phyloP scores from a whole-genome alignment of 2,329 filamentous ascomycete species.

The Neophaeococcomyces aloes region DNA sequence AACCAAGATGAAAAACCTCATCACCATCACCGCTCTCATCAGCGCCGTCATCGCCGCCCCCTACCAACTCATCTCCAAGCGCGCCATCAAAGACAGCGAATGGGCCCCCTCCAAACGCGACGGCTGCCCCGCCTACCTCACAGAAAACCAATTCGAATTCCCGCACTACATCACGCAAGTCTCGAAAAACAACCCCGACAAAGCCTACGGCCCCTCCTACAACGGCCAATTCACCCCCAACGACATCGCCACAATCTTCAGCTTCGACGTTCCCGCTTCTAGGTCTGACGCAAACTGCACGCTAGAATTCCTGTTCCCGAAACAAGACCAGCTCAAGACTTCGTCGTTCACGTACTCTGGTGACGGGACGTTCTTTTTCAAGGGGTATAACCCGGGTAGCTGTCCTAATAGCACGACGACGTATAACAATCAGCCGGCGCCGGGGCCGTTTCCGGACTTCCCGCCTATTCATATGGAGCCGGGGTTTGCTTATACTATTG shows the following conservation, averaged over 20 bases:
- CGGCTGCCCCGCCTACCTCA: constrained; percentile 37
- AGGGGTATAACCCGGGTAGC: constrained; percentile 34
- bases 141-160: constrained; percentile 40
- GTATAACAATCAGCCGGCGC: constrained; percentile 42
- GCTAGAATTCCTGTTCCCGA: constrained; percentile 56
- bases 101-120: constrained; percentile 7
- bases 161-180: constrained; percentile 55
- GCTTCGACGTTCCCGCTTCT: constrained; percentile 52
- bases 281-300: constrained; percentile 50
- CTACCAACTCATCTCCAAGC: constrained; percentile 34
- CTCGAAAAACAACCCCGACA: constrained; percentile 43
- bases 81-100: constrained; percentile 28
- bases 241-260: constrained; percentile 51
- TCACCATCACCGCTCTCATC: constrained; percentile 30
- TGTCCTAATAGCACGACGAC: constrained; percentile 41
- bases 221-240: constrained; percentile 46
- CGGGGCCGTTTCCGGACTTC: constrained; percentile 35
- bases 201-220: constrained; percentile 43
- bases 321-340: constrained; percentile 46
- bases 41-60: constrained; percentile 34
- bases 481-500: constrained; percentile 45
- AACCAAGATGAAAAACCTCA: constrained; percentile 31
- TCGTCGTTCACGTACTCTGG: constrained; percentile 48
- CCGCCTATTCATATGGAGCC: constrained; percentile 34
- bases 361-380: constrained; percentile 44